Evolutionary conservation across 176 grass and related monocot species (phyloP).

Genomic region (Eragrostis curvula): DNA sequence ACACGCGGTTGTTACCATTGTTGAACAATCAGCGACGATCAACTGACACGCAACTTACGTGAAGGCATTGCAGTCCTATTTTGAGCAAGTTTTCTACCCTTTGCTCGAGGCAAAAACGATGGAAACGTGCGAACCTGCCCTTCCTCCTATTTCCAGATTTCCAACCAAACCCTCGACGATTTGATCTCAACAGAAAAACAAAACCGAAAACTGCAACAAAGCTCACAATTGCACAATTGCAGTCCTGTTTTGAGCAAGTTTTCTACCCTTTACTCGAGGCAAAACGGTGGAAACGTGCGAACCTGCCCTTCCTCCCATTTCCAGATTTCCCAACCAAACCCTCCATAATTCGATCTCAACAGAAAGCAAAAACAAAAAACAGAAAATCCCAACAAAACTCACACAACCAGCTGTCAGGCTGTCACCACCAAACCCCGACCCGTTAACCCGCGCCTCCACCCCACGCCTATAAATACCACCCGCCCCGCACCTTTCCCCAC

Average conservation of each 20-base stretch:
- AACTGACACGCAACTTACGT: too few species aligned
- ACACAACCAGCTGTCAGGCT: constrained; percentile 21
- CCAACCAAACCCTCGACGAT: background rate
- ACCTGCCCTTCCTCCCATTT: background rate
- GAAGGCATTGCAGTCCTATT: too few species aligned
- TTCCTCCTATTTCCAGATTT: background rate
- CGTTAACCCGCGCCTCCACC: constrained; percentile 10
- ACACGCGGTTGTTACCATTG: too few species aligned
- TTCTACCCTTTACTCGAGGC: background rate
- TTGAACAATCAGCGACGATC: too few species aligned
- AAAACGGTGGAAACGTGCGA: background rate
- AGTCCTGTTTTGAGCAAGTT: too few species aligned
- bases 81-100: background rate
- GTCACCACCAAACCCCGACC: constrained; percentile 6
- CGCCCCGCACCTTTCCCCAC: background rate
- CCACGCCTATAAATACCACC: constrained; percentile 34
- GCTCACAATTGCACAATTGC: background rate
- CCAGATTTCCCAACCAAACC: background rate
- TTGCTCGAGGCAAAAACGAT: background rate
- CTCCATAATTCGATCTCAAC: background rate
- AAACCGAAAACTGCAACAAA: background rate
- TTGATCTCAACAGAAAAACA: background rate
- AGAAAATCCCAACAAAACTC: background rate
- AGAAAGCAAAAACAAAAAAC: background rate
- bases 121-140: background rate